Evolutionary conservation across 192 early-diverging fungal species (phyloP), one percentile per base, ranked within the genome.

Genomic region (Coemansia sp.): DNA sequence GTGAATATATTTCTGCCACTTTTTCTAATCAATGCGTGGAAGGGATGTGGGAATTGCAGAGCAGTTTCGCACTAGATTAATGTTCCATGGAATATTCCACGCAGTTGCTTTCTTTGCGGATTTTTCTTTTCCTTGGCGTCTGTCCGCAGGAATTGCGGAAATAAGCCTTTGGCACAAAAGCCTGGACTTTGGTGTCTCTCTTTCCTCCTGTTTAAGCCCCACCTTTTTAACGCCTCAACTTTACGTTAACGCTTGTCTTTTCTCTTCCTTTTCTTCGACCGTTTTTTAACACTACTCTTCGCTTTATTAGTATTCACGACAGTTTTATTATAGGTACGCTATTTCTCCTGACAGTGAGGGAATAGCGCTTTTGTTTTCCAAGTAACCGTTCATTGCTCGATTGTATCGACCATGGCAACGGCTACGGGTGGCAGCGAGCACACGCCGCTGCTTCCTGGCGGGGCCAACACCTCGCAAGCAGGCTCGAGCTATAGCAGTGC

Each of bases 371-470:
- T 17, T 29, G 3, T 48, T 49, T 49, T 43, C 41, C 41, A 43
- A 43, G 41, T 43, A 43, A 43, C 41, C 32, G 32, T 32, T 32
- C 7, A 32, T 32, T 43, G 41, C 9, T 43, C 47, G 15, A 49
- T 49, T 49, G 47, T 49, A 19, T 49, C 47, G 19, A 19, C 65
- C 23, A 67, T 72, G 72, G 38, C 69, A 23, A 60, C 67, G 47
- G 55, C 64, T 45, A 62, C 63, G 27, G 72, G 69, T 27, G 70
- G 64, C 22, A 69, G 67, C 64, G 79, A 82, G 64, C 79, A 70
- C 65, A 55, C 70, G 57, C 79, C 73, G 55, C 70, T 82, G 79
- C 70, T 82, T 41, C 69, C 72, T 1, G 72, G 70, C 58, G 55
- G 62, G 7, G 22, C 64, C 10, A 51, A 23, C 61, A n/a, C 15